phyloP scores from a whole-genome alignment of 2,329 filamentous ascomycete species.

The Diaporthe ilicicola region DNA sequence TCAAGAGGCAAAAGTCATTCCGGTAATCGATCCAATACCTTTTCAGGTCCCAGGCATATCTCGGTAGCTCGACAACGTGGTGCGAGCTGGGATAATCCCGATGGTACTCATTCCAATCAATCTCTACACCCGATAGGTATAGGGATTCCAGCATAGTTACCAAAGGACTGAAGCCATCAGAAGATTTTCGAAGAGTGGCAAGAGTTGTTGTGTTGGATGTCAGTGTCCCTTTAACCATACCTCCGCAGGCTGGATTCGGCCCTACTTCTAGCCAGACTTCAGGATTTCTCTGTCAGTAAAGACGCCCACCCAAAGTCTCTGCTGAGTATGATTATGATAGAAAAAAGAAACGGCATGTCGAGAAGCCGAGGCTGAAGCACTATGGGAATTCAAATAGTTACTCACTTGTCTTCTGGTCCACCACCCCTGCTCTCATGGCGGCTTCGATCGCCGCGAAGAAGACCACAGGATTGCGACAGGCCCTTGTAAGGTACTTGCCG shows the following conservation, averaged over 20 bases:
- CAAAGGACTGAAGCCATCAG: not conserved
- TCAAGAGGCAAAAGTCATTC: not conserved
- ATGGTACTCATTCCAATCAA: constrained; percentile 6
- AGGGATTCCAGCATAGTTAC: not conserved
- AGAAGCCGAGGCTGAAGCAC: too few species aligned
- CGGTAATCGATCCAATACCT: constrained; percentile 5
- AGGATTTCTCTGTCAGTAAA: not conserved
- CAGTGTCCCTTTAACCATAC: constrained; percentile 3
- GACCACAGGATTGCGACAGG: not conserved
- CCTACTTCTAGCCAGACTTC: constrained; percentile 5
- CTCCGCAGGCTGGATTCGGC: not conserved
- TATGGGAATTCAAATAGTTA: not conserved
- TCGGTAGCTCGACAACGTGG: not conserved
- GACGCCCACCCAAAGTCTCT: too few species aligned
- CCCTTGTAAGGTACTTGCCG: not conserved
- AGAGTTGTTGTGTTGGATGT: not conserved
- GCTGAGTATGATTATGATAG: too few species aligned
- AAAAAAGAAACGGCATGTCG: too few species aligned
- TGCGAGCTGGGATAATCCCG: not conserved
- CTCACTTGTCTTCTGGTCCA: not conserved
- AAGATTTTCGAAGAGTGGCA: not conserved
- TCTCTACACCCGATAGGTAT: not conserved
- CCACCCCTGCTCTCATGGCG: not conserved
- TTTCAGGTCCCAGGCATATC: constrained; percentile 1
- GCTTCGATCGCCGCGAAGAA: not conserved